Conservation (phyloP, 83 land plant genomes). For the Diphasiastrum complanatum region DNA sequence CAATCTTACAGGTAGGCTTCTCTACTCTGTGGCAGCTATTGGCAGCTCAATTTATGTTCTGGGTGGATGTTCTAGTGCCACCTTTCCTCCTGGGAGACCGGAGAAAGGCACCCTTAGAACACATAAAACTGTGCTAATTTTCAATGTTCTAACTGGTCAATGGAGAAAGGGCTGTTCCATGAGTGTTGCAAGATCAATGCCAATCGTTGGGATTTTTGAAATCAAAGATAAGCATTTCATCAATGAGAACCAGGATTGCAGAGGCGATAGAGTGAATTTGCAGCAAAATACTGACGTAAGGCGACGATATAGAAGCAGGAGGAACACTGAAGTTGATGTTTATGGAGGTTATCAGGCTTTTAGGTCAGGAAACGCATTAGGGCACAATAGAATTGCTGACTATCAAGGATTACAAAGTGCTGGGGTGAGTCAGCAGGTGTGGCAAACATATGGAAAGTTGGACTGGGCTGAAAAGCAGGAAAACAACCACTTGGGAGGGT, state of each 20-base stretch:
- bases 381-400: constrained; percentile 26
- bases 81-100: constrained; percentile 32
- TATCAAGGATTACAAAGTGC: constrained; percentile 17
- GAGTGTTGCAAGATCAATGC: constrained; percentile 51
- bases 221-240: no score
- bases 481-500: not conserved
- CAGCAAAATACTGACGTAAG: not conserved
- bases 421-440: constrained; percentile 13
- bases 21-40: constrained; percentile 56
- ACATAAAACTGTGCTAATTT: constrained; percentile 53
- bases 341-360: constrained; percentile 61
- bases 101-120: constrained; percentile 54
- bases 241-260: no score
- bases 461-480: constrained; percentile 14
- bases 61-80: constrained; percentile 60
- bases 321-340: constrained; percentile 43
- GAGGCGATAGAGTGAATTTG: constrained; percentile 16
- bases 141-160: constrained; percentile 41
- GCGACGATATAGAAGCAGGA: not conserved
- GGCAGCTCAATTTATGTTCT: constrained; percentile 44
- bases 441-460: constrained; percentile 1
- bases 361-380: constrained; percentile 43
- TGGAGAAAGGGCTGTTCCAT: constrained; percentile 59
- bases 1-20: constrained; percentile 45
- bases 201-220: constrained; percentile 56